Conservation (phyloP, 78 protist species). For the Cavenderia fasciculata region DNA sequence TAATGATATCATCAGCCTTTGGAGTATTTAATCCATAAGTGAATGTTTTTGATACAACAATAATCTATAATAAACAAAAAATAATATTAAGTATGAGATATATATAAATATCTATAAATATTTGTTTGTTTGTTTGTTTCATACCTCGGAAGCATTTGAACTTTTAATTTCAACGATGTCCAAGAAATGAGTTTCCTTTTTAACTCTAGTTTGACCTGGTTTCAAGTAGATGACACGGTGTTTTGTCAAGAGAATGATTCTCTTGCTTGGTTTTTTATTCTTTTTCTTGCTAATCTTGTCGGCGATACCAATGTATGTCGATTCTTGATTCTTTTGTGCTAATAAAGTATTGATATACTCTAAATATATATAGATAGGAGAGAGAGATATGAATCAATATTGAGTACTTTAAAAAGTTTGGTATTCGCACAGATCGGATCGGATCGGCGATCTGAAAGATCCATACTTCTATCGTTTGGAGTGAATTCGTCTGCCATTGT, state of each 20-base stretch:
- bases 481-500: slow-evolving; percentile 34
- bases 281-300: slow-evolving; percentile 76
- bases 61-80: neutral
- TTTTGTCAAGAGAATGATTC: slow-evolving; percentile 61
- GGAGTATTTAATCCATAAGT: slow-evolving; percentile 41
- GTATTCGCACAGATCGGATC: neutral
- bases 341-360: slow-evolving; percentile 24
- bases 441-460: too few relatives aligned
- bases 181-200: slow-evolving; percentile 42
- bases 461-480: slow-evolving; percentile 57
- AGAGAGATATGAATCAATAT: neutral
- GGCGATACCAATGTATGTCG: slow-evolving; percentile 6
- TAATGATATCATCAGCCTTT: slow-evolving; percentile 63
- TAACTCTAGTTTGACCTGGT: slow-evolving; percentile 64
- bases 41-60: slow-evolving; percentile 30
- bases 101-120: neutral
- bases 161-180: slow-evolving; percentile 56
- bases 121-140: neutral
- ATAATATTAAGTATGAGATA: neutral
- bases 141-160: slow-evolving; percentile 24
- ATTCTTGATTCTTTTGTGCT: slow-evolving; percentile 52
- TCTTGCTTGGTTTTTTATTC: slow-evolving; percentile 74
- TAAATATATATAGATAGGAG: neutral
- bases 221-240: slow-evolving; percentile 52
- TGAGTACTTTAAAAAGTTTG: neutral